phyloP scores from a whole-genome alignment of 2,329 filamentous ascomycete species.

The Fusarium sp. region DNA sequence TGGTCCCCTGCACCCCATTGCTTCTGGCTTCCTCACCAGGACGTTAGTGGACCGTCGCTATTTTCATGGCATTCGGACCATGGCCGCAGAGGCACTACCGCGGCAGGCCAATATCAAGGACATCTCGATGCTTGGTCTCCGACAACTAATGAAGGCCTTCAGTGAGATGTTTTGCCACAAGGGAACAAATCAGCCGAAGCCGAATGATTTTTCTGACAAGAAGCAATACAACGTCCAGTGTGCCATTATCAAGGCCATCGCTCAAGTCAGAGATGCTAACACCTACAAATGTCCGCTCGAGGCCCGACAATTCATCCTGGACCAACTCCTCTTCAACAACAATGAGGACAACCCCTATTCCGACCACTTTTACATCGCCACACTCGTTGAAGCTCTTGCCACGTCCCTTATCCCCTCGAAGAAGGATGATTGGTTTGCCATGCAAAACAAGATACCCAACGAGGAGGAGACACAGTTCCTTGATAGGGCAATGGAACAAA shows the following conservation, averaged over 20 bases:
- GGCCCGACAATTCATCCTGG: constrained; percentile 86
- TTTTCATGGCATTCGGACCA: constrained; percentile 89
- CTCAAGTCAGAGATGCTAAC: constrained; percentile 78
- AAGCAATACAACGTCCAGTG: constrained; percentile 86
- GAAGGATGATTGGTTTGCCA: constrained; percentile 57
- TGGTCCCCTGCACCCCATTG: constrained; percentile 79
- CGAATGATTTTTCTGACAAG: constrained; percentile 93
- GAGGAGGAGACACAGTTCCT: constrained; percentile 63
- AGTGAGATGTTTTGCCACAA: constrained; percentile 89
- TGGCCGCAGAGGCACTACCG: constrained; percentile 83
- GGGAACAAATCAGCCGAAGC: constrained; percentile 80
- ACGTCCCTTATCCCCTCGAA: constrained; percentile 67
- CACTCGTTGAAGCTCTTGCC: constrained; percentile 74
- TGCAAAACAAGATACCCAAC: constrained; percentile 58
- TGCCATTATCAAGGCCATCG: constrained; percentile 84
- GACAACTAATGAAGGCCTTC: constrained; percentile 87
- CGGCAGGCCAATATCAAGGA: constrained; percentile 78
- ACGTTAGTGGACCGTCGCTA: constrained; percentile 93
- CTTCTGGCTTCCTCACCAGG: constrained; percentile 88
- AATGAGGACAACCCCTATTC: constrained; percentile 91
- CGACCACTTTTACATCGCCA: constrained; percentile 89
- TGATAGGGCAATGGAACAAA: constrained; percentile 68
- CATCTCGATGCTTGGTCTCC: constrained; percentile 79
- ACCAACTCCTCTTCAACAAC: constrained; percentile 93
- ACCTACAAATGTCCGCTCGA: constrained; percentile 79